Base-by-base conservation (phyloP, 2,329 filamentous ascomycete species). In the Meredithiella fracta region DNA sequence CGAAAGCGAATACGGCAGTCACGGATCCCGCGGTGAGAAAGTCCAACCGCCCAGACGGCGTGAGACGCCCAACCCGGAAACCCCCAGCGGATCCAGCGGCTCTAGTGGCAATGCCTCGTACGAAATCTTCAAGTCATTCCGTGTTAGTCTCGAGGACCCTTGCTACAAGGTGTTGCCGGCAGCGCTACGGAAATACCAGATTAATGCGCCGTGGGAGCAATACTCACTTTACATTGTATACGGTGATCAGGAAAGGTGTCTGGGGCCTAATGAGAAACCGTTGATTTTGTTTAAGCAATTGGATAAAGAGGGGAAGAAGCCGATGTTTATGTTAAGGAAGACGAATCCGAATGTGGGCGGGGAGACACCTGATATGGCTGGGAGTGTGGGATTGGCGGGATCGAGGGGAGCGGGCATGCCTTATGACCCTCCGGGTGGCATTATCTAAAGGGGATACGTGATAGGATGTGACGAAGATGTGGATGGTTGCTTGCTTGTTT, bases 51-150 rank as follows among this genome's bases (percentile, higher is more conserved):
- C 76, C n/a, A 73, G 78, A 57, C 71, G 80, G 50, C 73, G 76
- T 61, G 78, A 80, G 65, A 82, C 79, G 1, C 79, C 79, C 0
- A 77, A 76, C 1, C 77, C 78, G 1, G 79, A 83, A 60, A 81
- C 79, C 1, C 77, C 79, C 0, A 23, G 29, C 11, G 50, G 50
- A 37, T 55, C 53, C 6, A 53, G 56, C 11, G 50, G 50, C 17
- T 55, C 53, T 11, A 53, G 56, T 2, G 73, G 72, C 63, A 76
- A 76, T 59, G 72, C 76, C 11, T 80, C 79, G 1, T 90, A 96
- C 59, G 92, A 98, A 68, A 96, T 98, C 59, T 97, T 97, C 80
- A 98, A 98, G 68, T 94, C 87, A 1, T 98, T 98, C 77, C 83
- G 91, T 40, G 92, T 98, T 60, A 92, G 86, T 66, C 94, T 97